Conservation (phyloP, 2,329 filamentous ascomycete genomes). For the Monosporascus sp. region DNA sequence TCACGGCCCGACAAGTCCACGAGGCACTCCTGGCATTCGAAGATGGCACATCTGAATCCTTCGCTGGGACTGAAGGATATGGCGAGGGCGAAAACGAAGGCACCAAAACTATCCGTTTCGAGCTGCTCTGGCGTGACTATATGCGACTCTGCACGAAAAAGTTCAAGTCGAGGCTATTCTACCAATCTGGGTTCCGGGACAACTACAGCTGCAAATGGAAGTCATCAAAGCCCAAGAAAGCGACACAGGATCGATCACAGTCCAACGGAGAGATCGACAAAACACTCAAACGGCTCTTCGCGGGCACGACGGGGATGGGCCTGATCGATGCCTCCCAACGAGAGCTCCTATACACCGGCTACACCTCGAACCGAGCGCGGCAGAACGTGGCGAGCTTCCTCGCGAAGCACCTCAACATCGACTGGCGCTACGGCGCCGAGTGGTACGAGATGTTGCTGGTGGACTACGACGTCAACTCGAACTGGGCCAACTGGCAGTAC, state of each 20-base stretch:
- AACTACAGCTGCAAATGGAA: slow-evolving; percentile 45
- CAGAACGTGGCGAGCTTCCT: slow-evolving; percentile 75
- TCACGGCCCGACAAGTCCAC: slow-evolving; percentile 70
- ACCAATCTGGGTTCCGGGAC: slow-evolving; percentile 56
- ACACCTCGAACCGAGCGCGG: slow-evolving; percentile 69
- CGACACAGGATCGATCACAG: slow-evolving; percentile 31
- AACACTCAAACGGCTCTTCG: slow-evolving; percentile 54
- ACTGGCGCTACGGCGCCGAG: slow-evolving; percentile 77
- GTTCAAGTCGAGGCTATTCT: slow-evolving; percentile 61
- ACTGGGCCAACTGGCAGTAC: slow-evolving; percentile 84
- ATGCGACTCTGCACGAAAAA: slow-evolving; percentile 73
- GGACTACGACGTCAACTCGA: slow-evolving; percentile 71
- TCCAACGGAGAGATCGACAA: slow-evolving; percentile 38
- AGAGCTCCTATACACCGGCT: slow-evolving; percentile 70
- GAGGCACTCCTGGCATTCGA: slow-evolving; percentile 63
- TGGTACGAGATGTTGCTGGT: slow-evolving; percentile 74
- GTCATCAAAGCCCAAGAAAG: slow-evolving; percentile 29
- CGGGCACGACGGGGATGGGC: slow-evolving; percentile 68
- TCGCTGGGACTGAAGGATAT: slow-evolving; percentile 47
- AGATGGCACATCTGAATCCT: slow-evolving; percentile 46
- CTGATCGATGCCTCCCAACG: slow-evolving; percentile 74
- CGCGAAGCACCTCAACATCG: slow-evolving; percentile 66
- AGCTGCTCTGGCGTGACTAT: slow-evolving; percentile 76
- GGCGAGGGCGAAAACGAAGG: slow-evolving; percentile 68
- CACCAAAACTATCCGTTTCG: slow-evolving; percentile 63